phyloP scores from a whole-genome alignment of 306 rosid genomes.

The Luffa acutangula region DNA sequence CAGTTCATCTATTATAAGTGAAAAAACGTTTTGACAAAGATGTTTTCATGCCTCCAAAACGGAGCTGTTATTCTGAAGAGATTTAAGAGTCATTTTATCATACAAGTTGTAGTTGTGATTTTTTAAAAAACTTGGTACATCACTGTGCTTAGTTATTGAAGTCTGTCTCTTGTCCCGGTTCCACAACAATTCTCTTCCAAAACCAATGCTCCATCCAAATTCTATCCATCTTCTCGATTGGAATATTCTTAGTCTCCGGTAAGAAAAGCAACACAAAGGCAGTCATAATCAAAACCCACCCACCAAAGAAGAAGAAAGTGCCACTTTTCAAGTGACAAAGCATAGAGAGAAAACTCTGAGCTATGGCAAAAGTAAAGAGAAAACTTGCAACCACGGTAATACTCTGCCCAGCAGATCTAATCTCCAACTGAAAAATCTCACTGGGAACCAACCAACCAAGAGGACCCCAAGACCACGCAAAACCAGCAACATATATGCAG shows the following conservation, averaged over 20 bases:
- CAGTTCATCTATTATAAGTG: background rate
- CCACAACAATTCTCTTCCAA: constrained; percentile 46
- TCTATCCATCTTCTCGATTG: constrained; percentile 49
- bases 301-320: constrained; percentile 17
- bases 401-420: constrained; percentile 11
- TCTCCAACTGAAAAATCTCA: constrained; percentile 25
- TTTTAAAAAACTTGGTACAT: background rate
- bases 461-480: constrained; percentile 69
- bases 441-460: constrained; percentile 58
- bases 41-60: too few relatives aligned
- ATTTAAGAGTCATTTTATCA: too few relatives aligned
- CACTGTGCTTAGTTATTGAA: background rate
- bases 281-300: constrained; percentile 16
- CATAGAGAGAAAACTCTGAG: constrained; percentile 17
- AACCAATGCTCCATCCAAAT: constrained; percentile 52
- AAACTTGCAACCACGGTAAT: constrained; percentile 9
- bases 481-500: constrained; percentile 49
- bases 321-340: constrained; percentile 13
- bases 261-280: constrained; percentile 5
- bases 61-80: background rate
- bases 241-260: constrained; percentile 21
- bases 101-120: background rate
- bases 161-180: background rate
- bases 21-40: background rate
- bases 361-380: constrained; percentile 14